These are phyloP conservation scores for Quercus alba DNA, from an alignment of 306 rosid species.

Conservation along the genomic window DNA sequence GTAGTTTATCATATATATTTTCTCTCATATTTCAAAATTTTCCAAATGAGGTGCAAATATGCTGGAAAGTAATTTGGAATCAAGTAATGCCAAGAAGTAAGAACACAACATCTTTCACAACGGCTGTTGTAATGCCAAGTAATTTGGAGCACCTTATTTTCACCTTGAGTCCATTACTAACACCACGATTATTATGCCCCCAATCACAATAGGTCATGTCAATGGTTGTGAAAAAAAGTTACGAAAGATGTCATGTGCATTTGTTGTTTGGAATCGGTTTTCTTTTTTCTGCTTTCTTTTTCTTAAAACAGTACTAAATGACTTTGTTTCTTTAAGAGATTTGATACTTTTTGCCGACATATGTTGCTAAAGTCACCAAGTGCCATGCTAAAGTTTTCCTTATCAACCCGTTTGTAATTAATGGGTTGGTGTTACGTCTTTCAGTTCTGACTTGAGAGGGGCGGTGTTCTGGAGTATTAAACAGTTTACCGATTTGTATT, in stretches of 20 bases:
- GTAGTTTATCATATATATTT: conserved; percentile 2
- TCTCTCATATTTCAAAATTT: not conserved
- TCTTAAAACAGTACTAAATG: not conserved
- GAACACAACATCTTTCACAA: too few relatives aligned
- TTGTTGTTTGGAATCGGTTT: not conserved
- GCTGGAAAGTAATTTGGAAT: not conserved
- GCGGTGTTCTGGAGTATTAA: too few relatives aligned
- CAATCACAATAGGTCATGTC: too few relatives aligned
- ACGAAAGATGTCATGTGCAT: too few relatives aligned
- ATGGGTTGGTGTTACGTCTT: not conserved
- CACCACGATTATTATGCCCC: too few relatives aligned
- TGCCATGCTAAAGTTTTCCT: not conserved
- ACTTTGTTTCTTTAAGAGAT: not conserved
- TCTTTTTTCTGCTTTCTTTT: not conserved
- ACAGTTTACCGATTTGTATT: too few relatives aligned
- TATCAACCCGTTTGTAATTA: not conserved
- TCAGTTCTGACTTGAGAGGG: not conserved
- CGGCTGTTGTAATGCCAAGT: too few relatives aligned
- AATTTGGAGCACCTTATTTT: too few relatives aligned
- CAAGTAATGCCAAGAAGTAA: too few relatives aligned
- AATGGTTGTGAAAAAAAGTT: too few relatives aligned
- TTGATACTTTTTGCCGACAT: not conserved
- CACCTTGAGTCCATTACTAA: too few relatives aligned
- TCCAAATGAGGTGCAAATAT: not conserved
- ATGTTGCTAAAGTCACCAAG: not conserved